A percentile compares a stretch with the other conserved stretches of the same genome.
phyloP scores from a whole-genome alignment of 78 protist species.

The Paratrimastix pyriformis region DNA sequence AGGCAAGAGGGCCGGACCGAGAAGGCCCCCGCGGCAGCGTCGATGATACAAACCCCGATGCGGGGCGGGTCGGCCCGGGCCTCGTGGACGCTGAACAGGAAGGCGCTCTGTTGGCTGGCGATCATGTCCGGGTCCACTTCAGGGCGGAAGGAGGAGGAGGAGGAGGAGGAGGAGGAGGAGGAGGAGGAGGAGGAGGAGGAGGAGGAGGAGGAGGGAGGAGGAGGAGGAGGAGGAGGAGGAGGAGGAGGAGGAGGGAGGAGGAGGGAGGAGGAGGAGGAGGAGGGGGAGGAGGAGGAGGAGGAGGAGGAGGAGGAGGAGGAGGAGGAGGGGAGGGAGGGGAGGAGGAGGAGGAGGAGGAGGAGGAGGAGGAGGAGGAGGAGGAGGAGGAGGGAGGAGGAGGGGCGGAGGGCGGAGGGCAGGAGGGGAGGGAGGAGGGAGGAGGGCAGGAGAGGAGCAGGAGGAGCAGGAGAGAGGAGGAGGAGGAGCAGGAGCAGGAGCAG shows the following conservation, averaged over 20 bases:
- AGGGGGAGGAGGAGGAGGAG: background rate
- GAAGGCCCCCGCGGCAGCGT: too few relatives aligned
- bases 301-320: background rate
- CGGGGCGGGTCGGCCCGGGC: too few relatives aligned
- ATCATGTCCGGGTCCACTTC: background rate
- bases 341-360: background rate
- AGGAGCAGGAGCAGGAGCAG: too few relatives aligned
- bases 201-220: background rate
- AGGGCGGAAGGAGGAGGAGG: background rate
- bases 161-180: background rate
- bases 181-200: background rate
- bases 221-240: background rate
- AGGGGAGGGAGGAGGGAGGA: too few relatives aligned
- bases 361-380: background rate
- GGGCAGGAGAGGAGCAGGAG: too few relatives aligned
- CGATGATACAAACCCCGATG: too few relatives aligned
- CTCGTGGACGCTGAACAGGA: too few relatives aligned
- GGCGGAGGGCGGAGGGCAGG: background rate
- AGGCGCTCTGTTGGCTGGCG: too few relatives aligned
- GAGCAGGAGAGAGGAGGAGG: too few relatives aligned
- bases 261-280: background rate
- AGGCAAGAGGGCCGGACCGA: too few relatives aligned
- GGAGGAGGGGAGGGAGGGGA: background rate
- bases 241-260: background rate
- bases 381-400: background rate